phyloP scores from a whole-genome alignment of 2,329 filamentous ascomycete species.

The Xylaria sp. region DNA sequence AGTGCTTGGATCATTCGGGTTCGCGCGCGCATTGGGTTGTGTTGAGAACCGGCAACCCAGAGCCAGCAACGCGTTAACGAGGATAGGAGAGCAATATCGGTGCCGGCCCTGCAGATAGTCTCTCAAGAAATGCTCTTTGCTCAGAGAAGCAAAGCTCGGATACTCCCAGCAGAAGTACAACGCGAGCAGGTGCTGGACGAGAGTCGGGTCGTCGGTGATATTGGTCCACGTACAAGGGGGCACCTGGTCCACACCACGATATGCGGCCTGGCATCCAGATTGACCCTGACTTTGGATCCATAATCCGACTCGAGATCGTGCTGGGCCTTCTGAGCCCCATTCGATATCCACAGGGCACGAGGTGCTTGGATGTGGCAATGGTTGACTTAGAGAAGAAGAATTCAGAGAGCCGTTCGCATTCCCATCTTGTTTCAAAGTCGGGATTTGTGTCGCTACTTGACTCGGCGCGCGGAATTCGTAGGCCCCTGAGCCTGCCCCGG shows the following conservation, averaged over 20 bases:
- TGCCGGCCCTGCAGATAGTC: slow-evolving; percentile 57
- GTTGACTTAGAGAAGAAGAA: slow-evolving; percentile 43
- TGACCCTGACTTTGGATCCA: slow-evolving; percentile 46
- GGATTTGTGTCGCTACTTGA: slow-evolving; percentile 31
- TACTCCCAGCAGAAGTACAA: slow-evolving; percentile 74
- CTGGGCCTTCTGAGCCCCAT: slow-evolving; percentile 41
- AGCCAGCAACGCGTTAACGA: slow-evolving; percentile 61
- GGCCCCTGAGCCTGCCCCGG: slow-evolving; percentile 18
- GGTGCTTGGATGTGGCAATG: slow-evolving; percentile 41
- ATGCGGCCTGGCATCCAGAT: slow-evolving; percentile 31
- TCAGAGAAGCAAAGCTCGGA: slow-evolving; percentile 67
- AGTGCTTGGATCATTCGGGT: slow-evolving; percentile 56
- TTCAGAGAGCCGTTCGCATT: slow-evolving; percentile 46
- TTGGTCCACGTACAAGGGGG: slow-evolving; percentile 53
- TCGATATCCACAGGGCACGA: slow-evolving; percentile 44
- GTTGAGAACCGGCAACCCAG: slow-evolving; percentile 65
- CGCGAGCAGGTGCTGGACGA: slow-evolving; percentile 59
- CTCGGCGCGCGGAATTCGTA: slow-evolving; percentile 32
- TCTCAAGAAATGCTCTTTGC: slow-evolving; percentile 63
- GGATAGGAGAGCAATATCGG: slow-evolving; percentile 62
- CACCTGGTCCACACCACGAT: slow-evolving; percentile 43
- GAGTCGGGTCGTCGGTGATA: slow-evolving; percentile 51
- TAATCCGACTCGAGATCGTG: slow-evolving; percentile 43
- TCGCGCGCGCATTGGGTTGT: slow-evolving; percentile 57
- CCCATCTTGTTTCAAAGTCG: slow-evolving; percentile 35